Conservation (phyloP, 352 stramenopile species). For the Phytophthora lateralis region DNA sequence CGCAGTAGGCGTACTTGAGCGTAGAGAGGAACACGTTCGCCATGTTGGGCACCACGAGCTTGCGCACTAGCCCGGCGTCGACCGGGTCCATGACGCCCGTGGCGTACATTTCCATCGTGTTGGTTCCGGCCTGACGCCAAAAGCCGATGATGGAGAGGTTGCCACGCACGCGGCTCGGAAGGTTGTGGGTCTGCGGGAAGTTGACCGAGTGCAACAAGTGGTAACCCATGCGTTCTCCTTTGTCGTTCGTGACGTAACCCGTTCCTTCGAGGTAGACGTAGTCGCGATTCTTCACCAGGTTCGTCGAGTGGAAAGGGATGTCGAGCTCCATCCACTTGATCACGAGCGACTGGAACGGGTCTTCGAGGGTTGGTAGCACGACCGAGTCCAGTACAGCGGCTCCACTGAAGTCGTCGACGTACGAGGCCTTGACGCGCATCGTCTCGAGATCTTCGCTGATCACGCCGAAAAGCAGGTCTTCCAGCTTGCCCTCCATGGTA, state of each 20-base stretch:
- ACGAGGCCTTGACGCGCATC: slow-evolving; percentile 46
- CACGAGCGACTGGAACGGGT: slow-evolving; percentile 32
- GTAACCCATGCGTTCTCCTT: slow-evolving; percentile 30
- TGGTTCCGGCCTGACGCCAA: slow-evolving; percentile 45
- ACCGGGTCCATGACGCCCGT: slow-evolving; percentile 31
- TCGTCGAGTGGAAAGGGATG: slow-evolving; percentile 30
- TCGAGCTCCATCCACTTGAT: slow-evolving; percentile 47
- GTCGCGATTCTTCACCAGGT: slow-evolving; percentile 39
- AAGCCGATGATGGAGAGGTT: slow-evolving; percentile 46
- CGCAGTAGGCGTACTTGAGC: slow-evolving; percentile 28
- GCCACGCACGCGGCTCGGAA: slow-evolving; percentile 42
- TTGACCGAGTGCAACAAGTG: slow-evolving; percentile 27
- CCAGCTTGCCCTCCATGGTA: slow-evolving; percentile 32
- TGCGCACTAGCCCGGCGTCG: slow-evolving; percentile 31
- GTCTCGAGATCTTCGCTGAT: slow-evolving; percentile 40
- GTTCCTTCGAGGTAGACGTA: slow-evolving; percentile 45
- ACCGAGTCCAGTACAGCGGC: slow-evolving; percentile 29
- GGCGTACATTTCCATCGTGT: slow-evolving; percentile 50
- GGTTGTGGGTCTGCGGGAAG: slow-evolving; percentile 24
- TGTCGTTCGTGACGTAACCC: slow-evolving; percentile 11
- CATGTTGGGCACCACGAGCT: slow-evolving; percentile 21
- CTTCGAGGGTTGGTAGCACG: slow-evolving; percentile 23
- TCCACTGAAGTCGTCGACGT: slow-evolving; percentile 36
- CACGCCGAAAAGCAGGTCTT: slow-evolving; percentile 43
- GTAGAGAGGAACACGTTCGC: slow-evolving; percentile 27